Conservation (phyloP, 805 yeast species). For the Saturnispora saitoi region DNA sequence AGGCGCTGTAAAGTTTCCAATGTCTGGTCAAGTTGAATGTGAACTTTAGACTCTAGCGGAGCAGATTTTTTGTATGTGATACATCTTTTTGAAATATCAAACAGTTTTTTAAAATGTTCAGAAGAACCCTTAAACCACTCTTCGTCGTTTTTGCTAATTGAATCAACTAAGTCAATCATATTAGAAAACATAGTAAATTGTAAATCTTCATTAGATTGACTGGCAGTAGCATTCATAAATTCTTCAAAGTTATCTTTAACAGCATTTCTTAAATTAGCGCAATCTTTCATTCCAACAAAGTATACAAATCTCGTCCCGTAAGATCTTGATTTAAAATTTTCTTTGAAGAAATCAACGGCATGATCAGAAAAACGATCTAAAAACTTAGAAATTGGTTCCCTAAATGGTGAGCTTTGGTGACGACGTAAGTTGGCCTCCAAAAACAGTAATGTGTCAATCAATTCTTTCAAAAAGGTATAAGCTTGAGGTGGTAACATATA, state of each 20-base stretch:
- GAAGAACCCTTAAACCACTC: constrained; percentile 54
- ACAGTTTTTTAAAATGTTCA: constrained; percentile 35
- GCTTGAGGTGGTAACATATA: constrained; percentile 91
- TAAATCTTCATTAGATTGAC: constrained; percentile 43
- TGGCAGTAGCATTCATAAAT: constrained; percentile 37
- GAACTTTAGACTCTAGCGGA: constrained; percentile 47
- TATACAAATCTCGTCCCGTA: constrained; percentile 61
- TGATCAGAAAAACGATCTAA: constrained; percentile 75
- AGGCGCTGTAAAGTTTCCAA: constrained; percentile 50
- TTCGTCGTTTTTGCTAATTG: constrained; percentile 35
- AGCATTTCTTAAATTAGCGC: constrained; percentile 46
- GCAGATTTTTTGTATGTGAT: constrained; percentile 33
- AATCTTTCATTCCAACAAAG: constrained; percentile 48
- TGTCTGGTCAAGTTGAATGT: constrained; percentile 66
- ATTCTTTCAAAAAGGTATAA: constrained; percentile 80
- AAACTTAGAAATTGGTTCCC: constrained; percentile 83
- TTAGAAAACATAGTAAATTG: constrained; percentile 65
- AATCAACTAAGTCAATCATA: constrained; percentile 52
- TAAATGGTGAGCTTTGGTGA: constrained; percentile 79
- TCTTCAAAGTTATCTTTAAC: constrained; percentile 44
- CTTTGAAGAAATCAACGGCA: constrained; percentile 59
- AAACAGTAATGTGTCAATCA: constrained; percentile 64
- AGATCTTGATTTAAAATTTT: constrained; percentile 54
- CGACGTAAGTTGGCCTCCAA: constrained; percentile 80
- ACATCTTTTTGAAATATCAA: constrained; percentile 37